phyloP scores from a whole-genome alignment of 805 yeast genomes.

The Priceomyces medius region DNA sequence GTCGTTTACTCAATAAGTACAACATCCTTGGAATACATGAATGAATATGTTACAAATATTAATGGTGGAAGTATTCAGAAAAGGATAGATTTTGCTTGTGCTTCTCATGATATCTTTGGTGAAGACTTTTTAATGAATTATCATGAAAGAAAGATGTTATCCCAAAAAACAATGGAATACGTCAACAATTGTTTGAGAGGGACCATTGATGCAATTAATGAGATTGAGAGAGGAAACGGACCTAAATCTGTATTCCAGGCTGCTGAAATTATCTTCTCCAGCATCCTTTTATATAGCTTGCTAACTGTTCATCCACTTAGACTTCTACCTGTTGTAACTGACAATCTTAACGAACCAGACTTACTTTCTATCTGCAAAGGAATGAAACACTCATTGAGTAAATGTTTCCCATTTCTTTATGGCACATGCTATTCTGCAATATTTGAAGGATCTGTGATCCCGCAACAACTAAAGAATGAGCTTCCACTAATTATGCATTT shows the following conservation, averaged over 20 bases:
- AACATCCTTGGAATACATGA: constrained; percentile 17
- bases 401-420: constrained; percentile 9
- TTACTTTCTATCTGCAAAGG: constrained; percentile 20
- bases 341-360: constrained; percentile 17
- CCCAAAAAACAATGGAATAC: constrained; percentile 20
- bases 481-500: constrained; percentile 9
- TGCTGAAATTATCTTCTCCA: constrained; percentile 18
- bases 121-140: background rate
- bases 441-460: constrained; percentile 6
- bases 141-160: constrained; percentile 8
- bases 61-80: background rate
- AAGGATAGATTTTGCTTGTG: background rate
- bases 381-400: constrained; percentile 10
- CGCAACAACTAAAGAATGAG: background rate
- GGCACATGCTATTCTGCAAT: constrained; percentile 7
- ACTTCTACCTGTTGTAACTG: constrained; percentile 23
- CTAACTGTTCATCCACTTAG: constrained; percentile 28
- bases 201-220: constrained; percentile 11
- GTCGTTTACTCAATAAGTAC: constrained; percentile 19
- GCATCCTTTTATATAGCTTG: constrained; percentile 23
- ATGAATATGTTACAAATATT: constrained; percentile 7
- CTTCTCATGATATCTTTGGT: background rate
- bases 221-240: background rate
- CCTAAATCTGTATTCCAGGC: constrained; percentile 10
- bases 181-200: constrained; percentile 18